phyloP scores from a whole-genome alignment of 2,329 filamentous ascomycete genomes.

The Alternaria postmessia region DNA sequence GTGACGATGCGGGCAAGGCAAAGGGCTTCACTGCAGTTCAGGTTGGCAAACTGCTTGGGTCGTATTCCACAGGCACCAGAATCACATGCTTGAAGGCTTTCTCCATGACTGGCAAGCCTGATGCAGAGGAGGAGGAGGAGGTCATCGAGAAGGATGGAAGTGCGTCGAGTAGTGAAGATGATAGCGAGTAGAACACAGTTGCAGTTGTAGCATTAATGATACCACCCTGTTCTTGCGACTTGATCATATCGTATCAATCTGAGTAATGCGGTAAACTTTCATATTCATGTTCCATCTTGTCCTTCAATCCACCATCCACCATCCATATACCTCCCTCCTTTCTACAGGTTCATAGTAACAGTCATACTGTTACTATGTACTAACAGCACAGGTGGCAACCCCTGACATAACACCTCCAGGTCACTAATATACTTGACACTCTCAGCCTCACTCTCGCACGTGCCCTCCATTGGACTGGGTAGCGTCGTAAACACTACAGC shows the following conservation, averaged over 20 bases:
- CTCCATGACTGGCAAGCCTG: constrained; percentile 70
- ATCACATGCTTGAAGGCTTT: constrained; percentile 91
- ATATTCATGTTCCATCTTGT: neutral
- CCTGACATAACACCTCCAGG: constrained; percentile 79
- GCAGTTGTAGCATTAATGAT: constrained; percentile 18
- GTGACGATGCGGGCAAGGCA: constrained; percentile 19
- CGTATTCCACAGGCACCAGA: constrained; percentile 84
- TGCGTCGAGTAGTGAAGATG: constrained; percentile 31
- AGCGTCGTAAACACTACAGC: constrained; percentile 85
- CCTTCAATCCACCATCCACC: neutral
- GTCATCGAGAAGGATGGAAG: constrained; percentile 27
- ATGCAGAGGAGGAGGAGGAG: constrained; percentile 37
- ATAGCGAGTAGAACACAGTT: constrained; percentile 27
- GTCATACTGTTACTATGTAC: constrained; percentile 92
- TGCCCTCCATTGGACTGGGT: constrained; percentile 81
- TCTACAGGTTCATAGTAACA: constrained; percentile 76
- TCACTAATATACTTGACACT: constrained; percentile 79
- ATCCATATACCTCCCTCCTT: neutral
- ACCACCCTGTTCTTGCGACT: constrained; percentile 12
- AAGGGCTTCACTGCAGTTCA: constrained; percentile 50
- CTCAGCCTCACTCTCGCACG: constrained; percentile 72
- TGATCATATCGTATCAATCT: neutral
- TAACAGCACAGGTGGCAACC: constrained; percentile 76
- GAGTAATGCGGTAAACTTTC: neutral
- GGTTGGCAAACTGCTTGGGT: constrained; percentile 74